A percentile compares a stretch with the other conserved stretches of the same genome.
phyloP scores from a whole-genome alignment of 2,329 filamentous ascomycete species.

The Fusarium nanum region DNA sequence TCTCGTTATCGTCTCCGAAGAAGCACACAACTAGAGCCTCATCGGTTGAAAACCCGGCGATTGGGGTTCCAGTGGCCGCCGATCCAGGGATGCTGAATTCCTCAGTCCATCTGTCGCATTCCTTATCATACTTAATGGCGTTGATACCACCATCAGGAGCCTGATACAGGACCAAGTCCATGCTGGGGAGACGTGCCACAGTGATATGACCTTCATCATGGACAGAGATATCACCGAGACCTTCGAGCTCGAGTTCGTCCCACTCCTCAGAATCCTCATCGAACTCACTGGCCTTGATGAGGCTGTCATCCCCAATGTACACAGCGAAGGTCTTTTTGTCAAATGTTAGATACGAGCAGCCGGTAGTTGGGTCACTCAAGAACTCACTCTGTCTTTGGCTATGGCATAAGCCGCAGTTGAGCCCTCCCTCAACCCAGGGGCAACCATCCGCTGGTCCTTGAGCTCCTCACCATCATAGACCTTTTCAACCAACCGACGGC shows the following conservation, averaged over 20 bases:
- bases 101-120: accelerated
- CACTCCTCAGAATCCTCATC: background rate
- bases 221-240: background rate
- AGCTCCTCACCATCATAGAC: background rate
- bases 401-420: background rate
- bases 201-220: background rate
- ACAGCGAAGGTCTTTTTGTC: background rate
- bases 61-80: background rate
- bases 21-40: background rate
- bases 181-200: background rate
- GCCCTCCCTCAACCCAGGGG: background rate
- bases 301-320: background rate
- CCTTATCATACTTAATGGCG: background rate
- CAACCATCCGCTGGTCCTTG: background rate
- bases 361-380: too few relatives aligned
- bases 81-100: background rate
- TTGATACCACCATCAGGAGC: background rate
- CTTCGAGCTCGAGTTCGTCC: background rate
- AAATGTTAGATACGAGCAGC: background rate
- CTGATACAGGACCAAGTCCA: background rate
- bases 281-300: background rate
- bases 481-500: background rate
- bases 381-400: background rate
- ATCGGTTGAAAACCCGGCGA: background rate
- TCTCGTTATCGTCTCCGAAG: background rate